A percentile compares a stretch with the other conserved stretches of the same genome.
These are phyloP conservation scores for Lonicera japonica DNA, from an alignment of 129 eudicot species.

Conservation along the genomic window DNA sequence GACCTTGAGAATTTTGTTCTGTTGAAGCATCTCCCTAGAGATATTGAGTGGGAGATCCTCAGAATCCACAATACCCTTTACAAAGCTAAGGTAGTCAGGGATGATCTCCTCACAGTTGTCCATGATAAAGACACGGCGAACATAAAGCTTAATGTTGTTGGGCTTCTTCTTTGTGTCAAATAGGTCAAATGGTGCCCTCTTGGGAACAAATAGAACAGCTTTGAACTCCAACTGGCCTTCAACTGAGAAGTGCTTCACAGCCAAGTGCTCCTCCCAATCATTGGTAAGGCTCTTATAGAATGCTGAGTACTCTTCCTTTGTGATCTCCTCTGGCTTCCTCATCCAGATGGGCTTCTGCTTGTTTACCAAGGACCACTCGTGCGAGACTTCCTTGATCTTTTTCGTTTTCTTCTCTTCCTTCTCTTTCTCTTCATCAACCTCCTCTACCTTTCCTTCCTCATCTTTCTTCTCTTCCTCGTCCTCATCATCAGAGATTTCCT, in stretches of 20 bases:
- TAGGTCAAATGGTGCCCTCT: conserved; percentile 80
- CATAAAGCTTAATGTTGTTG: conserved; percentile 92
- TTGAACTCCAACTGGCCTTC: conserved; percentile 83
- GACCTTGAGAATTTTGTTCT: conserved; percentile 87
- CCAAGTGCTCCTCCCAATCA: conserved; percentile 84
- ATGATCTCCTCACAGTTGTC: conserved; percentile 93
- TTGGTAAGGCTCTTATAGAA: conserved; percentile 87
- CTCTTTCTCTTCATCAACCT: conserved; percentile 73
- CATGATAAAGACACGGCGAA: conserved; percentile 91
- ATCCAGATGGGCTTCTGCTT: conserved; percentile 91
- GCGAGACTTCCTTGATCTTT: conserved; percentile 78
- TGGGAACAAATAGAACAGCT: conserved; percentile 76
- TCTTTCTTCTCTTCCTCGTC: conserved; percentile 80
- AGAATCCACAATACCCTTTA: conserved; percentile 92
- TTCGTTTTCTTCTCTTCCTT: conserved; percentile 79
- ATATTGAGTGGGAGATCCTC: conserved; percentile 94
- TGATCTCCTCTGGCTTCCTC: conserved; percentile 86
- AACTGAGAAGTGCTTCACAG: conserved; percentile 78
- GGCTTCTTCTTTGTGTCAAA: conserved; percentile 82
- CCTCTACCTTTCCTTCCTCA: conserved; percentile 69
- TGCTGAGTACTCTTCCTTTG: conserved; percentile 83
- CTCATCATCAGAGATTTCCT: conserved; percentile 76
- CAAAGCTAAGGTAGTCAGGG: conserved; percentile 77
- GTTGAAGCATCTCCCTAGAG: conserved; percentile 89
- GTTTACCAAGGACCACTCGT: conserved; percentile 75